Evolutionary conservation across 805 yeast genomes (phyloP), one percentile per base, ranked within the genome.

Genomic region (Maudiozyma barnettii): DNA sequence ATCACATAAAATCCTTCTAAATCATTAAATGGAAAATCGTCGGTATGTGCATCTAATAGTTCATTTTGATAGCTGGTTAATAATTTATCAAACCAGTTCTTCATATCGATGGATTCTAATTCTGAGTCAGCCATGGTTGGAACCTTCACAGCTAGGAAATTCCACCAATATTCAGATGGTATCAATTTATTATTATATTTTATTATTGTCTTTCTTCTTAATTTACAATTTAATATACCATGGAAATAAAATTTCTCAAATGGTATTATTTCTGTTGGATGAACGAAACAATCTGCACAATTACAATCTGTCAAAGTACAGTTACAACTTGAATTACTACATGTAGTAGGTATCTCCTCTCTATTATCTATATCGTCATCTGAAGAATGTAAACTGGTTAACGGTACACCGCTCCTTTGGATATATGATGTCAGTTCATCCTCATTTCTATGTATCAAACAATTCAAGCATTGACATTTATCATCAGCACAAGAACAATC

Each of bases 151-250:
- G 53, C 56, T 22, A 64, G 31, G 31, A 59, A 57, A 39, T 59
- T 58, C 68, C 68, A 64, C 68, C 68, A 64, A 48, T 53, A 63
- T 42, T 53, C 56, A 5, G 66, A 61, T 22, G 66, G 66, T 18
- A 64, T 54, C 18, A 63, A 45, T 44, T 57, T 61, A 33, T 57
- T 53, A 43, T 55, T 58, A 49, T 47, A 62, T 38, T 55, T 53
- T 14, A 64, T 61, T 3, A 58, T 46, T 13, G 61, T 56, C 49
- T 61, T 62, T 29, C 55, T 55, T 36, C 52, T 57, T 43, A 63
- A 46, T 14, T 53, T 55, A 9, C 53, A 47, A 45, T 64, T 55
- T 18, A 54, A 41, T 16, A 62, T 41, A n/a, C 68, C 68, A 37
- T 51, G 44, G 19, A 55, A 45, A 9, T 59, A 50, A 6, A 64